Percentiles rank a stretch among this genome's conserved stretches.
Conservation (phyloP, 1,284 basidiomycete species). For the Gymnopus androsaceus region DNA sequence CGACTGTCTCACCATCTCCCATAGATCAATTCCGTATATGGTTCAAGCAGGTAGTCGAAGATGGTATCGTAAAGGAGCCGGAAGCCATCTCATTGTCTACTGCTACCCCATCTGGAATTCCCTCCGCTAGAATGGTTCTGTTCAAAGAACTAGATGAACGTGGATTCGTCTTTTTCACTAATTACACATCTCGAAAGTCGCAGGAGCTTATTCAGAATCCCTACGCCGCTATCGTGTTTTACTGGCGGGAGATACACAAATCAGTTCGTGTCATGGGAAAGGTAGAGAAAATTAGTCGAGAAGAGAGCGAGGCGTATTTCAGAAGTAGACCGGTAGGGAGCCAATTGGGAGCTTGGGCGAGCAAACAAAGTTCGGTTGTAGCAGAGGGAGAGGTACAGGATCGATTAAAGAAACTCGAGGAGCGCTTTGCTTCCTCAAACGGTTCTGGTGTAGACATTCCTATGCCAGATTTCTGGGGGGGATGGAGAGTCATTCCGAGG, state of each 20-base stretch:
- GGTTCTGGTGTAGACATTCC: conserved; percentile 59
- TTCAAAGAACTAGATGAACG: conserved; percentile 85
- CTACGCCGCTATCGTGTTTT: conserved; percentile 82
- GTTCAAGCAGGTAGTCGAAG: conserved; percentile 70
- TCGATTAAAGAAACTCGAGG: conserved; percentile 61
- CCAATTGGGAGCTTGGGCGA: conserved; percentile 91
- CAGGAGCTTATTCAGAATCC: conserved; percentile 78
- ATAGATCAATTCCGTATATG: conserved; percentile 83
- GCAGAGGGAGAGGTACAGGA: conserved; percentile 68
- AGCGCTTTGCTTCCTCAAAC: conserved; percentile 56
- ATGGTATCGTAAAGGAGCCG: conserved; percentile 70
- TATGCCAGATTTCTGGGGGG: conserved; percentile 93
- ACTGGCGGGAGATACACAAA: conserved; percentile 86
- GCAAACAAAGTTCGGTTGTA: conserved; percentile 81
- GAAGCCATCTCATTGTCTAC: conserved; percentile 90
- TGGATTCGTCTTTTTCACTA: conserved; percentile 96
- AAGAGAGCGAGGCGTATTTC: conserved; percentile 87
- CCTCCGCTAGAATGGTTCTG: conserved; percentile 88
- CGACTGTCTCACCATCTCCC: conserved; percentile 64
- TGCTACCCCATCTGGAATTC: conserved; percentile 69
- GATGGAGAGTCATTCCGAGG: conserved; percentile 91
- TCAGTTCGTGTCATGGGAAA: conserved; percentile 86
- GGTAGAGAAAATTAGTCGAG: conserved; percentile 73
- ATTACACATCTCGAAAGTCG: conserved; percentile 93
- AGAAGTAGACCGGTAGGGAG: conserved; percentile 82